Conservation (phyloP, 495 filamentous ascomycete genomes). For the Parathielavia appendiculata region DNA sequence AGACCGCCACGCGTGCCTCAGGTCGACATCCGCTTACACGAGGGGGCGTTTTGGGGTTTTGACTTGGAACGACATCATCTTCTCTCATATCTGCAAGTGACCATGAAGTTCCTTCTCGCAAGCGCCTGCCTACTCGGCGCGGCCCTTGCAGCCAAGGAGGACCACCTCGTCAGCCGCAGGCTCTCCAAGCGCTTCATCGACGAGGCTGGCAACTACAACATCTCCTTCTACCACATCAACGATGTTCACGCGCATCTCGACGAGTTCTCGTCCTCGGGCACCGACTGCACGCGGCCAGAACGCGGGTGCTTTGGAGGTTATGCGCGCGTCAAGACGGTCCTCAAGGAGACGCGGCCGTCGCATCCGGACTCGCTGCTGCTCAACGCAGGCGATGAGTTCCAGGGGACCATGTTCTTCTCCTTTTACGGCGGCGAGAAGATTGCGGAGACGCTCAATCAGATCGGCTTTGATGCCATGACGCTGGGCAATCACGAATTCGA, state of each 20-base stretch:
- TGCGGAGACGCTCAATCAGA: slow-evolving; percentile 54
- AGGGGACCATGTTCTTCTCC: slow-evolving; percentile 55
- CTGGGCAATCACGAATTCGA: slow-evolving; percentile 59
- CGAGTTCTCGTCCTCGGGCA: slow-evolving; percentile 50
- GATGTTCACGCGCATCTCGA: slow-evolving; percentile 59
- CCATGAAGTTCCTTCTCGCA: slow-evolving; percentile 12
- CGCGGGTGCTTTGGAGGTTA: slow-evolving; percentile 57
- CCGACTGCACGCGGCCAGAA: slow-evolving; percentile 47
- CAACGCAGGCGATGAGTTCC: slow-evolving; percentile 57
- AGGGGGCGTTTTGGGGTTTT: too few relatives aligned
- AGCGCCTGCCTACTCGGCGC: slow-evolving; percentile 10
- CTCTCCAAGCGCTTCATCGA: slow-evolving; percentile 50
- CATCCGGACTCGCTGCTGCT: slow-evolving; percentile 52
- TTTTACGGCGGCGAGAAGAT: slow-evolving; percentile 59
- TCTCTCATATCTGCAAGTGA: not conserved
- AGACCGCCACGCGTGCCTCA: not conserved
- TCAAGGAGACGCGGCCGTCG: slow-evolving; percentile 45
- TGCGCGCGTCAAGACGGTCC: slow-evolving; percentile 48
- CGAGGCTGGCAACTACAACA: slow-evolving; percentile 49
- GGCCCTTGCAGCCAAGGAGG: slow-evolving; percentile 20
- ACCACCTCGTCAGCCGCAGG: slow-evolving; percentile 38
- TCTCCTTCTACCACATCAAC: slow-evolving; percentile 59
- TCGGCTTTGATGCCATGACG: slow-evolving; percentile 56
- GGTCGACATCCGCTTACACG: not conserved
- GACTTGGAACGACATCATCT: not conserved